A percentile compares a stretch with the other conserved stretches of the same genome.
phyloP scores from a whole-genome alignment of 2,329 filamentous ascomycete genomes.

The Dothistroma pini region DNA sequence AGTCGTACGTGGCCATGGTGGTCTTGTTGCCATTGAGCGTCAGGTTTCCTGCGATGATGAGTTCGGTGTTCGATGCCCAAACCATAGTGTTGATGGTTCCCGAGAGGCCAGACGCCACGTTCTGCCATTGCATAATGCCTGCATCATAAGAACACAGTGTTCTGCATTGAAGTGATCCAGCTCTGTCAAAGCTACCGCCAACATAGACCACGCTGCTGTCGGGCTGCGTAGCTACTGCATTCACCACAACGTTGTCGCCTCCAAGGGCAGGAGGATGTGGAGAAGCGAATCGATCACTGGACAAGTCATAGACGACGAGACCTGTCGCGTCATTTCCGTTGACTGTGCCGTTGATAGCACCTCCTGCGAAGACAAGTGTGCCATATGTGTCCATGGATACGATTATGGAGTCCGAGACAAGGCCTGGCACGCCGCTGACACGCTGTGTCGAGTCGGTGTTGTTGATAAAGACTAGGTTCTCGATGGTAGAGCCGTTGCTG shows the following conservation, averaged over 20 bases:
- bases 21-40: slow-evolving; percentile 62
- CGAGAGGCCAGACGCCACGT: slow-evolving; percentile 67
- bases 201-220: slow-evolving; percentile 74
- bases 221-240: slow-evolving; percentile 69
- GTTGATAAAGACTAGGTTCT: slow-evolving; percentile 82
- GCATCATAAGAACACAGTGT: slow-evolving; percentile 78
- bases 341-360: slow-evolving; percentile 68
- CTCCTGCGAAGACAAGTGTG: slow-evolving; percentile 75
- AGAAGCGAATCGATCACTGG: slow-evolving; percentile 56
- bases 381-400: slow-evolving; percentile 64
- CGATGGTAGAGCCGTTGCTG: slow-evolving; percentile 64
- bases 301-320: slow-evolving; percentile 75
- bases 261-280: slow-evolving; percentile 72
- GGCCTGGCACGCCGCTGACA: slow-evolving; percentile 57
- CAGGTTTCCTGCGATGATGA: slow-evolving; percentile 77
- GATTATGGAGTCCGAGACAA: slow-evolving; percentile 72
- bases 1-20: slow-evolving; percentile 70
- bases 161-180: slow-evolving; percentile 77
- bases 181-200: slow-evolving; percentile 77
- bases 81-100: slow-evolving; percentile 69
- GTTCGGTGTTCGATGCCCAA: slow-evolving; percentile 68
- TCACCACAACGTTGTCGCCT: slow-evolving; percentile 68
- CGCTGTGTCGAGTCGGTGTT: slow-evolving; percentile 57
- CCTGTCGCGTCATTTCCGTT: slow-evolving; percentile 63
- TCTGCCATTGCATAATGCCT: slow-evolving; percentile 69